A percentile compares a stretch with the other conserved stretches of the same genome.
Evolutionary conservation across 192 early-diverging fungal species (phyloP).

Genomic region (Phycomyces nitens): DNA sequence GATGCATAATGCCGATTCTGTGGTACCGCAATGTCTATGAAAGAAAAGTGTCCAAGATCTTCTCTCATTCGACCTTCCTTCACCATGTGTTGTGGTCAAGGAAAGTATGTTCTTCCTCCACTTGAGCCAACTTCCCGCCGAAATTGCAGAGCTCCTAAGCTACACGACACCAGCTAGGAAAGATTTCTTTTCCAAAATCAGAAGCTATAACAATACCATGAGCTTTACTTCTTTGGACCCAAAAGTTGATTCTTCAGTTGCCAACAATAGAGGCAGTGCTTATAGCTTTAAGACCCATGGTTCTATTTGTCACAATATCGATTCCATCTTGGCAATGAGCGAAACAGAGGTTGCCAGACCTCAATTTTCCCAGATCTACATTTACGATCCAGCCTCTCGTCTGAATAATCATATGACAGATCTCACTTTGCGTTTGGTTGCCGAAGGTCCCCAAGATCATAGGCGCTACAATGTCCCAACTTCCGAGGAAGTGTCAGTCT

Average conservation of each 20-base stretch:
- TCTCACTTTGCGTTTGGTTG: neutral
- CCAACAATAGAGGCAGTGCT: neutral
- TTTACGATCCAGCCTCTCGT: neutral
- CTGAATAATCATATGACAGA: neutral
- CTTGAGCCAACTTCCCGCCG: neutral
- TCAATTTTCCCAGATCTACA: neutral
- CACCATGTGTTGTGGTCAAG: neutral
- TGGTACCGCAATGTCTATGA: too few relatives aligned
- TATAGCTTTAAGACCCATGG: neutral
- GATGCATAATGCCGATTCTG: too few relatives aligned
- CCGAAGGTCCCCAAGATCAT: too few relatives aligned
- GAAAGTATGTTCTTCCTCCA: too few relatives aligned
- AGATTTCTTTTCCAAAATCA: neutral
- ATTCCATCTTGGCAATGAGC: neutral
- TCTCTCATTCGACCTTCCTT: too few relatives aligned
- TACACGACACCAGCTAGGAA: neutral
- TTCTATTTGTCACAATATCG: neutral
- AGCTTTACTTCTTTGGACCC: slow-evolving; percentile 1
- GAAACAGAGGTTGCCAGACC: neutral
- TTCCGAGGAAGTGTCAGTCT: neutral
- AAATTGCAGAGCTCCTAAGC: neutral
- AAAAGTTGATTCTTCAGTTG: neutral
- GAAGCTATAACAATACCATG: neutral
- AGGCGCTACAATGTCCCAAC: neutral
- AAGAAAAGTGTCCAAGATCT: too few relatives aligned